Conservation (phyloP, 345 rosid genomes). For the Linum usitatissimum region DNA sequence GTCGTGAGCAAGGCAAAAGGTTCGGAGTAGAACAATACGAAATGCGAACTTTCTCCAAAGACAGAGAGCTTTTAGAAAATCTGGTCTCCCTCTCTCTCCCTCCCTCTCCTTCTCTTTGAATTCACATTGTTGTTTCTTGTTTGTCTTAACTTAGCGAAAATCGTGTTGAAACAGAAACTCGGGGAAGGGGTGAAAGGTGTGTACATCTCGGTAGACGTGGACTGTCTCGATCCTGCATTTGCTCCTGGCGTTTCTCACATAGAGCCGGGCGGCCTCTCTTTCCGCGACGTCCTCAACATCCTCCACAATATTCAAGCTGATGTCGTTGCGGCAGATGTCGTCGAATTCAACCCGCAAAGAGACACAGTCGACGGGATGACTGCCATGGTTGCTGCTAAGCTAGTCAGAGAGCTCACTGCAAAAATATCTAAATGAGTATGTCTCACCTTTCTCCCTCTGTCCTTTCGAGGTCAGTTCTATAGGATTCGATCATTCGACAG, state of each 20-base stretch:
- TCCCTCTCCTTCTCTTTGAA: background rate
- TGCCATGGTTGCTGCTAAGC: conserved; percentile 96
- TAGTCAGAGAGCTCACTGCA: conserved; percentile 83
- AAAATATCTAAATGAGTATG: conserved; percentile 62
- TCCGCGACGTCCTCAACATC: conserved; percentile 85
- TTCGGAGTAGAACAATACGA: conserved; percentile 94
- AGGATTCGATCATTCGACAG: background rate
- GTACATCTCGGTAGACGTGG: conserved; percentile 78
- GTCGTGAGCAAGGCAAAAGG: conserved; percentile 82
- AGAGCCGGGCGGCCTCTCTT: conserved; percentile 95
- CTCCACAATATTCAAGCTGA: conserved; percentile 76
- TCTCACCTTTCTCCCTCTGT: background rate
- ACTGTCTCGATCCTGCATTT: conserved; percentile 95
- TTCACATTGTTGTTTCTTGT: too few relatives aligned
- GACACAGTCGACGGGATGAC: conserved; percentile 99
- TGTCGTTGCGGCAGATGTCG: conserved; percentile 90
- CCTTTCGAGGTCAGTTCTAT: background rate
- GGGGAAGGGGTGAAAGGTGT: conserved; percentile 97
- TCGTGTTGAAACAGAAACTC: conserved; percentile 46
- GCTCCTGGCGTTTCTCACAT: conserved; percentile 98
- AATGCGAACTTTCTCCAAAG: conserved; percentile 86
- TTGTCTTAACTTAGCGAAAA: too few relatives aligned
- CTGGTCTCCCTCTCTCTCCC: conserved; percentile 45
- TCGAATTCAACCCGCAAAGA: conserved; percentile 93
- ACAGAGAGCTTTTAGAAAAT: conserved; percentile 61